Evolutionary conservation across 2,329 filamentous ascomycete species (phyloP).

Genomic region (Penicillium brevicompactum): DNA sequence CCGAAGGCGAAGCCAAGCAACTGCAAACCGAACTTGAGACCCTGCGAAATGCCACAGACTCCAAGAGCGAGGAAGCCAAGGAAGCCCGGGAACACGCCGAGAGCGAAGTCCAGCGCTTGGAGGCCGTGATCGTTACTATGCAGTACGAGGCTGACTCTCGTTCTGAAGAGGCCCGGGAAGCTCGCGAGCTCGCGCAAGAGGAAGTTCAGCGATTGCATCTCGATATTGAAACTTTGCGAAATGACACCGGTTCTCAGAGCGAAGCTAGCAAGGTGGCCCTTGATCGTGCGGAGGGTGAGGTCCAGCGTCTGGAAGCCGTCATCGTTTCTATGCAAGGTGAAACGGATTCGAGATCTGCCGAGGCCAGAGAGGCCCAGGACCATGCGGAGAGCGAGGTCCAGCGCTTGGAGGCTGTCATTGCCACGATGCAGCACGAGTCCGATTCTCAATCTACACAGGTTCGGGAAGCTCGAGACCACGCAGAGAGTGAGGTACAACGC

Average conservation of each 20-base stretch:
- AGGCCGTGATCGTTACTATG: conserved; percentile 14
- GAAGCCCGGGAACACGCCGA: conserved; percentile 25
- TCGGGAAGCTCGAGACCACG: conserved; percentile 16
- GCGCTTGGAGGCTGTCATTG: conserved; percentile 13
- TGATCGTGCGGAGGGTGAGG: conserved; percentile 16
- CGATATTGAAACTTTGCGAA: neutral
- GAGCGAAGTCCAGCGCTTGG: conserved; percentile 30
- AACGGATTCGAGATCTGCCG: neutral
- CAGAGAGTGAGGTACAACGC: conserved; percentile 28
- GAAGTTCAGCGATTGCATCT: neutral
- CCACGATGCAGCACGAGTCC: conserved; percentile 17
- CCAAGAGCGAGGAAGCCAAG: conserved; percentile 21
- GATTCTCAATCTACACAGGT: conserved; percentile 17
- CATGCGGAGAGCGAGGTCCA: conserved; percentile 16
- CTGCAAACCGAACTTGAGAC: conserved; percentile 17
- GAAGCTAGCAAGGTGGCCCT: conserved; percentile 5
- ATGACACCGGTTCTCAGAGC: neutral
- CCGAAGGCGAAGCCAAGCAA: conserved; percentile 17
- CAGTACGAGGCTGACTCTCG: neutral
- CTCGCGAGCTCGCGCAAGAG: neutral
- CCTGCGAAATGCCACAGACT: conserved; percentile 14
- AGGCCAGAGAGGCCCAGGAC: conserved; percentile 4
- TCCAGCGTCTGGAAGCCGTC: neutral
- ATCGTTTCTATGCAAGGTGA: neutral
- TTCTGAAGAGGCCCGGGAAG: neutral